Evolutionary conservation across 2,329 filamentous ascomycete genomes (phyloP).

Genomic region (Botrytis hyacinthi): DNA sequence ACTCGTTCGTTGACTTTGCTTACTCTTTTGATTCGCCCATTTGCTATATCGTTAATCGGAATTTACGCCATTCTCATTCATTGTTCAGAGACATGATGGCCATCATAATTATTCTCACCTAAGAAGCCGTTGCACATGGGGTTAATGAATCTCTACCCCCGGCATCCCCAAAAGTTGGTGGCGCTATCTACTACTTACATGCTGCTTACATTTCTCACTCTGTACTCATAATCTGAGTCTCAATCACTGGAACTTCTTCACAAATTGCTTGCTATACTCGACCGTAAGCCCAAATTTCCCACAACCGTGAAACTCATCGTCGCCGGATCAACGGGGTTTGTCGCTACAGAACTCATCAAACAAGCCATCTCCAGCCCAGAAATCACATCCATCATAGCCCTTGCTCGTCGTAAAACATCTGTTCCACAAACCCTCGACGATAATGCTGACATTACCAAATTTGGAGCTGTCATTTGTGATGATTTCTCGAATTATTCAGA

Average conservation of each 20-base stretch:
- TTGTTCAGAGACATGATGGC: neutral
- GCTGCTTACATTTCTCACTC: neutral
- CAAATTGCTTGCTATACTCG: neutral
- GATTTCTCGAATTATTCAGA: conserved; percentile 41
- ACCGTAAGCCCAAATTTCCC: neutral
- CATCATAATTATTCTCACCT: neutral
- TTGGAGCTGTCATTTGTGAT: conserved; percentile 38
- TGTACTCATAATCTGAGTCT: neutral
- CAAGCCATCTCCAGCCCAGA: conserved; percentile 37
- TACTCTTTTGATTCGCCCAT: neutral
- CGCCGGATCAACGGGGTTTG: conserved; percentile 39
- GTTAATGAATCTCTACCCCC: neutral
- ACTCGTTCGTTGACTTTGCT: neutral
- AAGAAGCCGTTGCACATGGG: neutral
- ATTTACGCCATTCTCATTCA: neutral
- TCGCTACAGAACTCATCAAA: conserved; percentile 40
- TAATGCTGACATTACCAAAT: conserved; percentile 28
- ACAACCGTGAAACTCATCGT: conserved; percentile 40
- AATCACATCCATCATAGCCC: conserved; percentile 37
- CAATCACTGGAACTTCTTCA: neutral
- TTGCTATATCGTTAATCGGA: neutral
- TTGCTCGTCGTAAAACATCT: conserved; percentile 33
- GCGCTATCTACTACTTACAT: neutral
- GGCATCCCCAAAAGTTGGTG: neutral
- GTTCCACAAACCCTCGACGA: conserved; percentile 19